These are phyloP conservation scores for Asterophora parasitica DNA, from an alignment of 768 basidiomycete genomes.

Conservation along the genomic window DNA sequence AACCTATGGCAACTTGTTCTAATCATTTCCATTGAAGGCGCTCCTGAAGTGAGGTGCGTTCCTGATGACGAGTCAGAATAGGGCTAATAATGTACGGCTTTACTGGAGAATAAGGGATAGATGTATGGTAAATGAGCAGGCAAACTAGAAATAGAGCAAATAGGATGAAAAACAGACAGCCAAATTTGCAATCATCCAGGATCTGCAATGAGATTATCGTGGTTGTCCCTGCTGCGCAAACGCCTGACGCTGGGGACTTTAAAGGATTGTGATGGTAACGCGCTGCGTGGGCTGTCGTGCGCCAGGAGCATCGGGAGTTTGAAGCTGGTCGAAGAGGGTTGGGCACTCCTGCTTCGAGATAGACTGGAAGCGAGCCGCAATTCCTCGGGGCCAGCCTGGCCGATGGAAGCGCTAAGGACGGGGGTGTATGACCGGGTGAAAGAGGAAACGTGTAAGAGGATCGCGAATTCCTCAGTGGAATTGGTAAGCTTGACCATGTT, in stretches of 20 bases:
- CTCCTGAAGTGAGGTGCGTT: neutral
- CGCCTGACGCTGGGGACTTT: slow-evolving; percentile 13
- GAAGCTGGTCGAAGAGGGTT: slow-evolving; percentile 34
- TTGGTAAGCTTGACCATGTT: slow-evolving; percentile 76
- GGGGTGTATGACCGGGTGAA: slow-evolving; percentile 69
- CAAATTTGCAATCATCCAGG: slow-evolving; percentile 10
- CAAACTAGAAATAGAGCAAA: too few species aligned
- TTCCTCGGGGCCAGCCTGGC: slow-evolving; percentile 35
- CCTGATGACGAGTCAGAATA: neutral
- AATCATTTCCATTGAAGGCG: neutral
- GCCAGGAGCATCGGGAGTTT: slow-evolving; percentile 29
- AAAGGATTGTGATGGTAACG: slow-evolving; percentile 18
- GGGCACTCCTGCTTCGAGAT: slow-evolving; percentile 55
- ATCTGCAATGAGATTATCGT: slow-evolving; percentile 7
- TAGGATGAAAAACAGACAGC: neutral
- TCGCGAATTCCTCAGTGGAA: slow-evolving; percentile 82
- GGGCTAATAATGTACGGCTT: neutral
- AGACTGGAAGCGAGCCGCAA: slow-evolving; percentile 48
- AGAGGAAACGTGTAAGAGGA: slow-evolving; percentile 81
- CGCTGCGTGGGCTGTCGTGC: slow-evolving; percentile 50
- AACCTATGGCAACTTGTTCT: too few species aligned
- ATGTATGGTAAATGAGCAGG: too few species aligned
- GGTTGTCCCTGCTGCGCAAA: slow-evolving; percentile 12
- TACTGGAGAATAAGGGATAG: too few species aligned
- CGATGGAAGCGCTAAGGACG: slow-evolving; percentile 33